Evolutionary conservation across 2,329 filamentous ascomycete genomes (phyloP).

Genomic region (Cladosporium cucumerinum): DNA sequence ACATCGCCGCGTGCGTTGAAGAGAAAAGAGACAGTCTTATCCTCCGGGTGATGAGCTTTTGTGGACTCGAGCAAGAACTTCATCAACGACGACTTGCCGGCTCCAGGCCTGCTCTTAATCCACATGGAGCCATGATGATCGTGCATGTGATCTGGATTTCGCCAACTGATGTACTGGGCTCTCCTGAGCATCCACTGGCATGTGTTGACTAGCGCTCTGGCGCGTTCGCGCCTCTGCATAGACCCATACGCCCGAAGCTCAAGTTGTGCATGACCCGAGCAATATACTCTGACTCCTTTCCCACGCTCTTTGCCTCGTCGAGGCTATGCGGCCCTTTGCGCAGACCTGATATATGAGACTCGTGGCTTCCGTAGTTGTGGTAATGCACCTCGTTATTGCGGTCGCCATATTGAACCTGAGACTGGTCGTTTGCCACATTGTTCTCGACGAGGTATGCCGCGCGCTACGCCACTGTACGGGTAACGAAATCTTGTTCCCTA

Average conservation of each 20-base stretch:
- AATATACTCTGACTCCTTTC: too few species aligned
- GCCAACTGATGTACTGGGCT: conserved; percentile 2
- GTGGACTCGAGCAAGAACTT: conserved; percentile 24
- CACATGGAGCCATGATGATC: conserved; percentile 34
- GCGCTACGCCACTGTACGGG: too few species aligned
- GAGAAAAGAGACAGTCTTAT: conserved; percentile 44
- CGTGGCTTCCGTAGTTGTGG: too few species aligned
- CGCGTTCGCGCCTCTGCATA: background rate
- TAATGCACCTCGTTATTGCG: background rate
- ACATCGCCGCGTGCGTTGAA: conserved; percentile 47
- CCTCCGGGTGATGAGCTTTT: conserved; percentile 17
- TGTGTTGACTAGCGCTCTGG: background rate
- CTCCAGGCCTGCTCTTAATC: conserved; percentile 41
- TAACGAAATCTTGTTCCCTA: too few species aligned
- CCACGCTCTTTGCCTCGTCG: too few species aligned
- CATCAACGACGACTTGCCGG: conserved; percentile 41
- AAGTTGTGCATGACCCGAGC: background rate
- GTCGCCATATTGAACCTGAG: background rate
- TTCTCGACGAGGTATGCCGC: too few species aligned
- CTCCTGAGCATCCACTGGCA: conserved; percentile 9
- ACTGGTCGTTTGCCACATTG: background rate
- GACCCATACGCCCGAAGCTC: background rate
- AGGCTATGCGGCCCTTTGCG: too few species aligned
- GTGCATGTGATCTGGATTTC: background rate
- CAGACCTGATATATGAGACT: too few species aligned